Evolutionary conservation across 108 stramenopile species (phyloP).

Genomic region (Cylindrotheca closterium): DNA sequence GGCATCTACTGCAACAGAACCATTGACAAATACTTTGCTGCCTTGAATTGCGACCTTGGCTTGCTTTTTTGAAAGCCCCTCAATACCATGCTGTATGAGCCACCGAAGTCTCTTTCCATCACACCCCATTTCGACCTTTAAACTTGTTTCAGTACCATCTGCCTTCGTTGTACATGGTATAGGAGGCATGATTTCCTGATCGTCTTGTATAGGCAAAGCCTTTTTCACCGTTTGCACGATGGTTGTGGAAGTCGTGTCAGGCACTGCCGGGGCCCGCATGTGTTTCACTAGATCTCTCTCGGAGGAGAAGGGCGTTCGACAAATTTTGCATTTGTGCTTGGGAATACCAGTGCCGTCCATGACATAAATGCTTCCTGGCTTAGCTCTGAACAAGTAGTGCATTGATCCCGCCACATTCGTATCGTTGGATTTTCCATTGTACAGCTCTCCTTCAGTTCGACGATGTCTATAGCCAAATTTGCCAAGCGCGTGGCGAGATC

Average conservation of each 20-base stretch:
- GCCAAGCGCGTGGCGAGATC: slow-evolving; percentile 50
- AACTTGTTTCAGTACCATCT: neutral
- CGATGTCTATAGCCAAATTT: slow-evolving; percentile 74
- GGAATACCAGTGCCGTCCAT: neutral
- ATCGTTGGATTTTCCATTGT: slow-evolving; percentile 38
- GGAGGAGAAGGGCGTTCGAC: slow-evolving; percentile 35
- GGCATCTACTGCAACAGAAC: slow-evolving; percentile 39
- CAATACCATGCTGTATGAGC: slow-evolving; percentile 36
- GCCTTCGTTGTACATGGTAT: neutral
- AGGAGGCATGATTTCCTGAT: neutral
- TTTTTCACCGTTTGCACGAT: slow-evolving; percentile 6
- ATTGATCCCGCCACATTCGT: slow-evolving; percentile 52
- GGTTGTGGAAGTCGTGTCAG: slow-evolving; percentile 5
- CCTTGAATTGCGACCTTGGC: slow-evolving; percentile 40
- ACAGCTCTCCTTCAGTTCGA: slow-evolving; percentile 58
- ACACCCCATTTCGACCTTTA: slow-evolving; percentile 5
- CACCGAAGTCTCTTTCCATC: slow-evolving; percentile 52
- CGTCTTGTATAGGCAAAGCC: neutral
- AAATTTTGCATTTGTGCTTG: slow-evolving; percentile 36
- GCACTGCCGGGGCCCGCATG: slow-evolving; percentile 38
- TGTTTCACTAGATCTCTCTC: slow-evolving; percentile 25
- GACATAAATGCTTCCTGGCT: neutral
- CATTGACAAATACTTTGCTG: slow-evolving; percentile 47
- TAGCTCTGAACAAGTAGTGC: slow-evolving; percentile 42
- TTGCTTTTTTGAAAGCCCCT: slow-evolving; percentile 39